Base-by-base conservation (phyloP, 2,329 filamentous ascomycete genomes). In the Aplosporella prunicola region DNA sequence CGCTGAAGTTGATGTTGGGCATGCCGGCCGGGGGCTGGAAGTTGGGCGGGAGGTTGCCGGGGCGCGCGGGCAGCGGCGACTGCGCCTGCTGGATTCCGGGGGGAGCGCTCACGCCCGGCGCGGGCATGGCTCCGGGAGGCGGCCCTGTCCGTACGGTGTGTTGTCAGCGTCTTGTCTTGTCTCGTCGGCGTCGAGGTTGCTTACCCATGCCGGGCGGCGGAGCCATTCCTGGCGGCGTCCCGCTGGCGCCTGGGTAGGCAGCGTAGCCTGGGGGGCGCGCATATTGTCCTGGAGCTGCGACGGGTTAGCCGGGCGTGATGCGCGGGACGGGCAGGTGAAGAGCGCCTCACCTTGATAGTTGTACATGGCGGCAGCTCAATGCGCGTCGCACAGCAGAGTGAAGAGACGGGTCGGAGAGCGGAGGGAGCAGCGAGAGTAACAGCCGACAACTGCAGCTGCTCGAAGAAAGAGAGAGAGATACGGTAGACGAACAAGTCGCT, bases 1-100 rank as follows among this genome's bases (percentile, higher is more conserved):
- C 91, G 53, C 84, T 93, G 68, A 96, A 94, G 67, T 98, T 95
- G 69, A 98, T 94, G 59, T 93, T 93, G 35, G 89, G 87, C 73
- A 95, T 84, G 56, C 91, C 94, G 34, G 83, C 70, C 8, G 89
- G 88, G 32, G 86, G 78, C 67, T 93, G 84, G 63, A 94, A 95
- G 61, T 78, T 85, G 42, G 79, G 68, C 44, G 85, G 86, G 46
- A 93, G 78, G 53, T 77, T 79, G 60, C 75, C 83, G 58, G 83
- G 83, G 68, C 83, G 79, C 66, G 80, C 83, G 66, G 82, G 74
- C 67, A 84, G 82, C 51, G 79, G 72, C 57, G 71, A 70, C 60
- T 76, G 83, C 55, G 77, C 70, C 68, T 82, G 81, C 57, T 82
- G 80, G 62, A 89, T 75, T 61, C 83, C 84, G 42, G 82, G 82